Evolutionary conservation across 257 asterid genomes (phyloP).

Genomic region (Solanum pennellii): DNA sequence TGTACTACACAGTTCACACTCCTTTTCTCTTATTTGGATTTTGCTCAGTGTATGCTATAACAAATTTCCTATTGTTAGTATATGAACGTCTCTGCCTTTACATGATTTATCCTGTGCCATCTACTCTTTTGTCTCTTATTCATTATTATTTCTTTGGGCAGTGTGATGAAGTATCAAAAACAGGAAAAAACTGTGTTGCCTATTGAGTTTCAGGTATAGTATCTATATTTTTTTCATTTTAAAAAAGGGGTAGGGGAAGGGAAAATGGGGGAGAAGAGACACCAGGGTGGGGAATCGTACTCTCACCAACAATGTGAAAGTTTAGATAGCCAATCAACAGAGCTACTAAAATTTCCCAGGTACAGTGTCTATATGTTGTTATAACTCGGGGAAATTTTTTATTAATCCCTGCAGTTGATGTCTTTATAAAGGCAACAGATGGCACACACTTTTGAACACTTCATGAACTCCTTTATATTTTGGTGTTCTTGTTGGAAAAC

Average conservation of each 20-base stretch:
- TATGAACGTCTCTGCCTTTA: background rate
- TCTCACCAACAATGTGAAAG: background rate
- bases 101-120: background rate
- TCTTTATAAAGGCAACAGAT: background rate
- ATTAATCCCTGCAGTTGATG: background rate
- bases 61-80: background rate
- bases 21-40: background rate
- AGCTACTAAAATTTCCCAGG: slow-evolving; percentile 16
- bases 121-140: background rate
- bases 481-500: background rate
- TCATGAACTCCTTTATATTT: background rate
- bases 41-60: background rate
- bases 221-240: background rate
- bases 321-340: background rate
- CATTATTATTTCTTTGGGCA: slow-evolving; percentile 15
- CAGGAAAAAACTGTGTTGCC: slow-evolving; percentile 50
- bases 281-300: background rate
- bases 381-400: background rate
- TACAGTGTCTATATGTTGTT: slow-evolving; percentile 5
- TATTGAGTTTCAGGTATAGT: slow-evolving; percentile 50
- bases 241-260: background rate
- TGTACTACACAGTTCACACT: background rate
- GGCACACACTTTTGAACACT: background rate
- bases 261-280: background rate
- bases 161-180: slow-evolving; percentile 50